phyloP scores from a whole-genome alignment of 208 protist genomes.

The Crithidia sp. region DNA sequence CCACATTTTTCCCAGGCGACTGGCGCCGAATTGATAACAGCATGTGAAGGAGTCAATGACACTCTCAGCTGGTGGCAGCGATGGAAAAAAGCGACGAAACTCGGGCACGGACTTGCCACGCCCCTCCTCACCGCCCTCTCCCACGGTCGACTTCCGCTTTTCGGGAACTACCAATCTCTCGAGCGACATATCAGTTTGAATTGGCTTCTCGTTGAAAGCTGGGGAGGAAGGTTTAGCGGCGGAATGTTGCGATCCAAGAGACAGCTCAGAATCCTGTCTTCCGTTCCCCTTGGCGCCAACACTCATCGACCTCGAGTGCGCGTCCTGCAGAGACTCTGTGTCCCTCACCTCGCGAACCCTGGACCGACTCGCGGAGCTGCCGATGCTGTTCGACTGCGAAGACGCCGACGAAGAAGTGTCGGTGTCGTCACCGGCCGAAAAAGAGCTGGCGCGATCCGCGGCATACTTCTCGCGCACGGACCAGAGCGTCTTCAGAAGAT shows the following conservation, averaged over 20 bases:
- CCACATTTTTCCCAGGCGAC: slow-evolving; percentile 57
- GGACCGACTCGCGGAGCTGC: slow-evolving; percentile 1
- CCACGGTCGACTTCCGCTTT: slow-evolving; percentile 10
- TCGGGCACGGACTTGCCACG: slow-evolving; percentile 6
- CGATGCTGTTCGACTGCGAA: background rate
- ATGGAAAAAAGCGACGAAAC: slow-evolving; percentile 41
- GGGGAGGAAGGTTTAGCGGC: background rate
- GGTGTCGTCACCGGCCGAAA: background rate
- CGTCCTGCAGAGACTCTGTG: slow-evolving; percentile 7
- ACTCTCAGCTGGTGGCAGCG: slow-evolving; percentile 40
- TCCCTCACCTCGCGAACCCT: slow-evolving; percentile 12
- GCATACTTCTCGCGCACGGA: slow-evolving; percentile 51
- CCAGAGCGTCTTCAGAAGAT: slow-evolving; percentile 57
- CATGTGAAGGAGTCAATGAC: slow-evolving; percentile 58
- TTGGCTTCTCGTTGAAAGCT: background rate
- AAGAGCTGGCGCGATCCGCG: slow-evolving; percentile 14
- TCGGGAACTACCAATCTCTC: background rate
- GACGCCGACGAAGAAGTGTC: background rate
- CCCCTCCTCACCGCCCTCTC: background rate
- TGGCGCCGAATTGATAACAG: slow-evolving; percentile 56
- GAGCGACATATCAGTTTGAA: background rate
- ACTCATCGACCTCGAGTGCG: background rate
- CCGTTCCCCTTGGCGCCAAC: background rate
- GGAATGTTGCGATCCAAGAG: background rate
- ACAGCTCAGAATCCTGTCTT: slow-evolving; percentile 9